These are phyloP conservation scores for Saccharomycopsis synnaedendra DNA, from an alignment of 805 yeast species.

Conservation along the genomic window DNA sequence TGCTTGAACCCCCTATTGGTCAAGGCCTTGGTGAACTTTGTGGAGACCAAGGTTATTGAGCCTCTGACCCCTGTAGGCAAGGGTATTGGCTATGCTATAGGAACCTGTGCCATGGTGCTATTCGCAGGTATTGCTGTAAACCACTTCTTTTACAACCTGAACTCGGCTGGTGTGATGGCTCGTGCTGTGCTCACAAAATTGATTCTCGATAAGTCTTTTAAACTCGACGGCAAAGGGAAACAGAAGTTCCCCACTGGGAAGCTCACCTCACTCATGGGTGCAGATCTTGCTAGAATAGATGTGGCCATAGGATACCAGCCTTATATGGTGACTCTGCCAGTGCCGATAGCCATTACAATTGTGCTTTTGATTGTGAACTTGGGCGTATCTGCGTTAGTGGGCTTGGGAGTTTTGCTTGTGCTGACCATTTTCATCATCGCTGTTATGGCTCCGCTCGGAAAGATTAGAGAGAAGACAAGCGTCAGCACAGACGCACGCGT, in stretches of 20 bases:
- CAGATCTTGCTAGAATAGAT: slow-evolving; percentile 67
- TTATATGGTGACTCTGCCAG: slow-evolving; percentile 40
- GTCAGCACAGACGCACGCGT: slow-evolving; percentile 55
- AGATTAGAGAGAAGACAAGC: slow-evolving; percentile 40
- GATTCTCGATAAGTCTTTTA: slow-evolving; percentile 51
- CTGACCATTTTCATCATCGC: not conserved
- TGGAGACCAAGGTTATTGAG: slow-evolving; percentile 32
- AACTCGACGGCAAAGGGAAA: slow-evolving; percentile 39
- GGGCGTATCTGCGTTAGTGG: slow-evolving; percentile 59
- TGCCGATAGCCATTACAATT: slow-evolving; percentile 47
- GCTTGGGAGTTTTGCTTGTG: slow-evolving; percentile 37
- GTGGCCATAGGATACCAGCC: slow-evolving; percentile 53
- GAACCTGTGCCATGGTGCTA: slow-evolving; percentile 34
- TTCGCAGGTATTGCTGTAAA: slow-evolving; percentile 30
- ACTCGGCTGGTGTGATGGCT: slow-evolving; percentile 53
- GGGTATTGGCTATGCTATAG: slow-evolving; percentile 56
- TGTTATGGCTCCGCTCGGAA: slow-evolving; percentile 27
- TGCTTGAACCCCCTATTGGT: slow-evolving; percentile 45
- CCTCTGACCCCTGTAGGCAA: slow-evolving; percentile 11
- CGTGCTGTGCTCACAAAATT: slow-evolving; percentile 58
- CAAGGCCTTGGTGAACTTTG: slow-evolving; percentile 42
- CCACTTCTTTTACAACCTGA: slow-evolving; percentile 38
- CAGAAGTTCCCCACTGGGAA: slow-evolving; percentile 48
- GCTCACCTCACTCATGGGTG: slow-evolving; percentile 62
- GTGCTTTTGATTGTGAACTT: slow-evolving; percentile 51